Conservation (phyloP, 1,284 basidiomycete species). For the Cryptococcus sp. region DNA sequence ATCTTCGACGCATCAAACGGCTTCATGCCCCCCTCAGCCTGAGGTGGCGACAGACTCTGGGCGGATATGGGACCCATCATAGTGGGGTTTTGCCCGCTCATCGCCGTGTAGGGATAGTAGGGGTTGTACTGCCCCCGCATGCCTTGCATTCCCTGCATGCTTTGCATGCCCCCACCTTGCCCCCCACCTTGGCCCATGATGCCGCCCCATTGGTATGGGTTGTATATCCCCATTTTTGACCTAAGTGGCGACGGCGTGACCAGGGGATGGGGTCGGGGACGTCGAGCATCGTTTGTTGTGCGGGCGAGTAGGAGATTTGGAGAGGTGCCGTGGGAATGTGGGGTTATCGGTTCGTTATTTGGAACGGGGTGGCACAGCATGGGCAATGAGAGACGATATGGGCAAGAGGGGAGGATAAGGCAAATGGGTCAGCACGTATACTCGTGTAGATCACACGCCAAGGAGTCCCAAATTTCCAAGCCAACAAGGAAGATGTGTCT, state of each 20-base stretch:
- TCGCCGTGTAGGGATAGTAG: slow-evolving; percentile 20
- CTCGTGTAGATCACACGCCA: background rate
- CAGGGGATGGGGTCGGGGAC: slow-evolving; percentile 7
- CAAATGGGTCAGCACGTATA: background rate
- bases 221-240: slow-evolving; percentile 18
- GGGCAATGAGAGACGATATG: background rate
- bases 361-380: background rate
- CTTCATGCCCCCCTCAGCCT: slow-evolving; percentile 16
- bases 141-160: background rate
- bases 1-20: slow-evolving; percentile 32
- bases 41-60: background rate
- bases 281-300: background rate
- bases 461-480: background rate
- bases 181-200: background rate
- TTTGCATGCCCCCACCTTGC: slow-evolving; percentile 5
- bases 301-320: slow-evolving; percentile 1
- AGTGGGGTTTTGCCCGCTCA: slow-evolving; percentile 5
- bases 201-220: slow-evolving; percentile 17
- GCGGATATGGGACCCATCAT: slow-evolving; percentile 5
- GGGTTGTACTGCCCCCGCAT: slow-evolving; percentile 11
- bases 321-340: background rate
- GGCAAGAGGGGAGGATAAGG: background rate
- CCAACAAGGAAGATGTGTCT: background rate
- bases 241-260: slow-evolving; percentile 8
- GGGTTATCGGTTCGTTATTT: background rate